A percentile compares a stretch with the other conserved stretches of the same genome.
phyloP scores from a whole-genome alignment of 2,329 filamentous ascomycete species.

The Stemphylium lycopersici region DNA sequence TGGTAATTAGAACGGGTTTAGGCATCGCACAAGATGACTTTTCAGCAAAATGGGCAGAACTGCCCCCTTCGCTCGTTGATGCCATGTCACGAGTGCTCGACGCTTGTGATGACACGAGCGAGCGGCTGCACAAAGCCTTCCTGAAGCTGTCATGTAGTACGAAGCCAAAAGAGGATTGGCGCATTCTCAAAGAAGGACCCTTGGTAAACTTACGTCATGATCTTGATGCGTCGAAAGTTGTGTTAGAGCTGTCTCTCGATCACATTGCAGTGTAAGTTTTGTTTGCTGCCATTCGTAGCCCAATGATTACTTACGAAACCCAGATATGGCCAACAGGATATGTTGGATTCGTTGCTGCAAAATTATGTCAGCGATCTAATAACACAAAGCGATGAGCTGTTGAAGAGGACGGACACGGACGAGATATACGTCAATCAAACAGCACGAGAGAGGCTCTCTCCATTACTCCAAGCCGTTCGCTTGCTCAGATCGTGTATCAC shows the following conservation, averaged over 20 bases:
- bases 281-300: background rate
- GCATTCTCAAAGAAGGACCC: conserved; percentile 21
- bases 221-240: conserved; percentile 33
- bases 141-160: conserved; percentile 34
- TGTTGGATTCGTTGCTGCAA: conserved; percentile 25
- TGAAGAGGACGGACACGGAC: conserved; percentile 34
- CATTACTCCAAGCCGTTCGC: conserved; percentile 30
- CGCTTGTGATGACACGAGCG: conserved; percentile 35
- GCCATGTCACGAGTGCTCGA: conserved; percentile 38
- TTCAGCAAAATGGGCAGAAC: conserved; percentile 19
- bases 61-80: conserved; percentile 33
- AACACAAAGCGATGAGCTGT: conserved; percentile 27
- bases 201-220: conserved; percentile 30
- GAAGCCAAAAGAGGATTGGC: conserved; percentile 32
- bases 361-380: conserved; percentile 23
- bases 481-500: conserved; percentile 34
- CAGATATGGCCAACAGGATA: conserved; percentile 30
- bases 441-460: conserved; percentile 31
- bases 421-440: conserved; percentile 34
- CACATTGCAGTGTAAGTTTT: conserved; percentile 36
- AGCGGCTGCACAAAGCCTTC: conserved; percentile 38
- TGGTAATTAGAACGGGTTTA: conserved; percentile 41
- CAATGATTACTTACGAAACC: background rate
- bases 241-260: conserved; percentile 40
- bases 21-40: conserved; percentile 44